phyloP scores from a whole-genome alignment of 2,329 filamentous ascomycete species.

The Nemania sp. region DNA sequence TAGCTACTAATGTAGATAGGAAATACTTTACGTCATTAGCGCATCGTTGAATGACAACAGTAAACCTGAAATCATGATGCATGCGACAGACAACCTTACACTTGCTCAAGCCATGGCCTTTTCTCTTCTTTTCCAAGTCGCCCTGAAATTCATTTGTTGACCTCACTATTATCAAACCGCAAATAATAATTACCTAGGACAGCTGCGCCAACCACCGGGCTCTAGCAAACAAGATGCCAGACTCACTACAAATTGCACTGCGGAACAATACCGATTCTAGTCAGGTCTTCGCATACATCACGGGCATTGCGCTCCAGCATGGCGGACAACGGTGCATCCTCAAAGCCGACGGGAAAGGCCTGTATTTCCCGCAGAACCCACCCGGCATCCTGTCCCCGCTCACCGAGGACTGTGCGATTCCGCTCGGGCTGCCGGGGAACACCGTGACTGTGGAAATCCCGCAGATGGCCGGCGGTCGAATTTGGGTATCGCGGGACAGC shows the following conservation, averaged over 20 bases:
- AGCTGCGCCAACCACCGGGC: background rate
- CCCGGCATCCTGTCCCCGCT: constrained; percentile 61
- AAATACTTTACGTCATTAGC: constrained; percentile 35
- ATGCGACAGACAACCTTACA: background rate
- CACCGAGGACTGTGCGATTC: constrained; percentile 69
- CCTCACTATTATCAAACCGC: background rate
- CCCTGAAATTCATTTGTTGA: background rate
- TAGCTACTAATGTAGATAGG: constrained; percentile 4
- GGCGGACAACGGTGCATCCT: constrained; percentile 54
- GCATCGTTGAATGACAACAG: constrained; percentile 12
- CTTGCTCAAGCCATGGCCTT: constrained; percentile 1
- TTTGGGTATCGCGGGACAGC: constrained; percentile 70
- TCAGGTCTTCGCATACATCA: constrained; percentile 73
- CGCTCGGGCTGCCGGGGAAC: constrained; percentile 66
- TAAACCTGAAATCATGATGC: constrained; percentile 7
- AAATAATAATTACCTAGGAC: constrained; percentile 3
- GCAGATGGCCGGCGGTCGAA: constrained; percentile 71
- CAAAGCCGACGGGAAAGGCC: constrained; percentile 60
- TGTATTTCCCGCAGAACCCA: constrained; percentile 69
- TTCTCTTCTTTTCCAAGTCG: background rate
- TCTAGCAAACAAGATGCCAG: constrained; percentile 50
- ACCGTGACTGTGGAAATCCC: constrained; percentile 68
- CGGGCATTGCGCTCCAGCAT: constrained; percentile 67
- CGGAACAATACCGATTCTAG: constrained; percentile 66
- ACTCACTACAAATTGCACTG: constrained; percentile 65